Conservation (phyloP, 1,139 yeast genomes). For the Yamadazyma sp. region DNA sequence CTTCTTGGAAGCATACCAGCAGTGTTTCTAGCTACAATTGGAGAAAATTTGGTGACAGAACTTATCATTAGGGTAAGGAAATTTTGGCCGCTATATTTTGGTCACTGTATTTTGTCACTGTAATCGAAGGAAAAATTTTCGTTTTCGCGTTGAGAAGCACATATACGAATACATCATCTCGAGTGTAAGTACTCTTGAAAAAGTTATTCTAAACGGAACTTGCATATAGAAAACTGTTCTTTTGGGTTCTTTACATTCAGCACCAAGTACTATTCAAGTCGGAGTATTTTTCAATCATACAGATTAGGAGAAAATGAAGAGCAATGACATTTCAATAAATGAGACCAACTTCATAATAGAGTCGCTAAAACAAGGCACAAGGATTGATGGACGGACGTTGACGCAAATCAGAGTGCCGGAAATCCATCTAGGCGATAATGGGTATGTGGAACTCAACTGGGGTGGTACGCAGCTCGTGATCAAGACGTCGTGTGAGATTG, state of each 20-base stretch:
- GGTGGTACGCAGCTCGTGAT: conserved; percentile 78
- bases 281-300: neutral
- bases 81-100: no score
- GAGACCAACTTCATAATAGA: conserved; percentile 64
- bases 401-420: conserved; percentile 64
- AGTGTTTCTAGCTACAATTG: neutral
- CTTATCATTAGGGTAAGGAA: neutral
- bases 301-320: conserved; percentile 24
- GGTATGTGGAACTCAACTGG: conserved; percentile 74
- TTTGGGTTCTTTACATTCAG: no score
- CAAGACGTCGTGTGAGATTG: conserved; percentile 77
- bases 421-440: conserved; percentile 71
- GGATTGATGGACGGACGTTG: conserved; percentile 70
- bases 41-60: neutral
- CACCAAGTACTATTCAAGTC: no score
- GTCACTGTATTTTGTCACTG: no score
- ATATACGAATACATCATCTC: neutral
- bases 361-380: conserved; percentile 58
- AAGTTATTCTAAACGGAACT: neutral
- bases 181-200: neutral
- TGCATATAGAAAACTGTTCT: no score
- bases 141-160: neutral
- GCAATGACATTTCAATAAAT: conserved; percentile 62
- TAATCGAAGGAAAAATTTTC: conserved; percentile 4
- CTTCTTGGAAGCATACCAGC: no score